These are phyloP conservation scores for Typha latifolia DNA, from an alignment of 176 grass and related monocot species.

Conservation along the genomic window DNA sequence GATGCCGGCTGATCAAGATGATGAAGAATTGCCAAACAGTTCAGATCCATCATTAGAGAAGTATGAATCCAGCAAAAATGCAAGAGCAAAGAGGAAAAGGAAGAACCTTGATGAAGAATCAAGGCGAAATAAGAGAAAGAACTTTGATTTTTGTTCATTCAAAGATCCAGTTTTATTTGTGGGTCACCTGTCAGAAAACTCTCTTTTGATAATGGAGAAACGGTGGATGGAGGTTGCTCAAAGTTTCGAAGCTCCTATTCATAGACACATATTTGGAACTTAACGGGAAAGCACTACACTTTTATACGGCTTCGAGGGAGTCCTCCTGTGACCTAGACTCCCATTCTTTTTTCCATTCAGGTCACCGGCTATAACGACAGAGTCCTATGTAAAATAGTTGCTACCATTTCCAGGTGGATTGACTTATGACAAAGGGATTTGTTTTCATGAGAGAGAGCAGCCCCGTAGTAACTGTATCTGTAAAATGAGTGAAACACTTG, in stretches of 20 bases:
- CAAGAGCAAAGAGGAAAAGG: constrained; percentile 35
- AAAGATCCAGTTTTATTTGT: constrained; percentile 70
- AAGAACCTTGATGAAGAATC: constrained; percentile 43
- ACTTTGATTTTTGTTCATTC: constrained; percentile 61
- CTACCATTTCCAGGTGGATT: neutral
- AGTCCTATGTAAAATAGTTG: neutral
- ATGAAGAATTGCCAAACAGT: constrained; percentile 23
- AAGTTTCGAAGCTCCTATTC: constrained; percentile 49
- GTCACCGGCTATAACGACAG: neutral
- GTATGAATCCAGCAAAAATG: constrained; percentile 18
- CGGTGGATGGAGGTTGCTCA: constrained; percentile 69
- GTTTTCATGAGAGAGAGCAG: neutral
- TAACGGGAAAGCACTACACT: constrained; percentile 12
- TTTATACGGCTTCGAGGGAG: neutral
- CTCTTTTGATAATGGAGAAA: constrained; percentile 73
- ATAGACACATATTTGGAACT: constrained; percentile 82
- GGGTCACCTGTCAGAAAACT: constrained; percentile 61
- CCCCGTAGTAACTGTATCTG: neutral
- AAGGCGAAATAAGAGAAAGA: constrained; percentile 28
- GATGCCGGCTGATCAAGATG: constrained; percentile 45
- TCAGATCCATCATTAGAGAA: constrained; percentile 24
- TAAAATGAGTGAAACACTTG: constrained; percentile 2
- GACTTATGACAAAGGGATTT: neutral
- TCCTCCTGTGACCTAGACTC: neutral
- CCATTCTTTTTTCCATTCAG: neutral